phyloP scores from a whole-genome alignment of 805 yeast species.

The Metschnikowia henanensis region DNA sequence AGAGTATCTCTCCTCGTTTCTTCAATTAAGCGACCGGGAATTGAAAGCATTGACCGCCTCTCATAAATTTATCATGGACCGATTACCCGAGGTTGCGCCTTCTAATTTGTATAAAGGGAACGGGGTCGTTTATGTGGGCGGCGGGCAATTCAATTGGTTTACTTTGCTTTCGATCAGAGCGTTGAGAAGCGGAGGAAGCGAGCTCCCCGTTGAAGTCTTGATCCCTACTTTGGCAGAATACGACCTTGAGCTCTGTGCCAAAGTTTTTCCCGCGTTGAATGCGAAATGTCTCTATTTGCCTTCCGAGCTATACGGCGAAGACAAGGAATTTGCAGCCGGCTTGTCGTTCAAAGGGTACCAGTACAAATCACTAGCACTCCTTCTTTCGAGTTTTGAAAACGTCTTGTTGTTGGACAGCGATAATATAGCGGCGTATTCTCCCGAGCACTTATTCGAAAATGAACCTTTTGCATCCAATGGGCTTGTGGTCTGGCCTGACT shows the following conservation, averaged over 20 bases:
- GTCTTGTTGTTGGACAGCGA: slow-evolving; percentile 35
- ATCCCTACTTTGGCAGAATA: slow-evolving; percentile 45
- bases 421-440: slow-evolving; percentile 31
- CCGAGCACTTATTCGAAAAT: slow-evolving; percentile 26
- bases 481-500: slow-evolving; percentile 38
- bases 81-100: too few species aligned
- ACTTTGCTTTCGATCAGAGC: slow-evolving; percentile 49
- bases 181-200: slow-evolving; percentile 42
- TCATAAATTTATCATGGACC: too few species aligned
- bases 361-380: slow-evolving; percentile 30
- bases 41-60: too few species aligned
- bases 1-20: too few species aligned
- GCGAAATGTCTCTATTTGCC: slow-evolving; percentile 50
- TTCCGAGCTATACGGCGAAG: slow-evolving; percentile 14
- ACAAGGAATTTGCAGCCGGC: slow-evolving; percentile 18
- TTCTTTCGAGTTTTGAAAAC: slow-evolving; percentile 34
- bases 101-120: too few species aligned
- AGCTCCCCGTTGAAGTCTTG: slow-evolving; percentile 52
- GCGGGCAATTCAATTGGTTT: slow-evolving; percentile 52
- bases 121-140: slow-evolving; percentile 53
- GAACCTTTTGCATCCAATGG: slow-evolving; percentile 25
- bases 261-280: slow-evolving; percentile 40
- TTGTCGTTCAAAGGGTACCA: slow-evolving; percentile 25
- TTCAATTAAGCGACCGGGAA: too few species aligned
- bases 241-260: slow-evolving; percentile 47